These are phyloP conservation scores for Russula foetens DNA, from an alignment of 768 basidiomycete species.

Conservation along the genomic window DNA sequence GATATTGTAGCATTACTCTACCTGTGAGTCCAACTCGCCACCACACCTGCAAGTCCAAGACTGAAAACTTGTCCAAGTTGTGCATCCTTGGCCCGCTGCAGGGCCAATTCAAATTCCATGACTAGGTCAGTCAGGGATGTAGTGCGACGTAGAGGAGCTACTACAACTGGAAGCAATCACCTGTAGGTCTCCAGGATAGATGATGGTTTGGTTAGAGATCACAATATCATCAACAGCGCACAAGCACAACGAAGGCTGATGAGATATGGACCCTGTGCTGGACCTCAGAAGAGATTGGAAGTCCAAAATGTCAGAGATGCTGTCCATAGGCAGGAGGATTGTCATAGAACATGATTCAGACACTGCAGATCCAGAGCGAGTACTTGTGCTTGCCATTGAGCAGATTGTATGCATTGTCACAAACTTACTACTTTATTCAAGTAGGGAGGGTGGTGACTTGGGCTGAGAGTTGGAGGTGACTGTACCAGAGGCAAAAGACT, in stretches of 20 bases:
- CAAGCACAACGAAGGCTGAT: constrained; percentile 43
- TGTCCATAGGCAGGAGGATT: constrained; percentile 68
- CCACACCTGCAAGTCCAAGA: constrained; percentile 28
- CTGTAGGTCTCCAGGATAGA: constrained; percentile 66
- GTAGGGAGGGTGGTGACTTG: too few species aligned
- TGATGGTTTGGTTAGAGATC: constrained; percentile 54
- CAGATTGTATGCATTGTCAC: constrained; percentile 64
- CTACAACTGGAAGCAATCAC: constrained; percentile 63
- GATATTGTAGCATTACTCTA: too few species aligned
- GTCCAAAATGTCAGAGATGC: constrained; percentile 65
- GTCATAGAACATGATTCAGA: constrained; percentile 67
- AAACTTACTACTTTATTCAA: too few species aligned
- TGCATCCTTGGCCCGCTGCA: constrained; percentile 34
- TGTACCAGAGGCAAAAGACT: too few species aligned
- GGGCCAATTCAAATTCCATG: constrained; percentile 43
- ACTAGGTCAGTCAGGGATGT: constrained; percentile 74
- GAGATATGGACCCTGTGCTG: constrained; percentile 34
- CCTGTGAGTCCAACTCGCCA: too few species aligned
- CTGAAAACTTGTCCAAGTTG: constrained; percentile 39
- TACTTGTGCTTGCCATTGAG: constrained; percentile 39
- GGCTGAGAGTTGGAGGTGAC: too few species aligned
- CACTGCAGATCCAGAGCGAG: constrained; percentile 43
- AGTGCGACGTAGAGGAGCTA: constrained; percentile 50
- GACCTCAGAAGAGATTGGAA: constrained; percentile 40
- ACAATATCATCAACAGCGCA: constrained; percentile 70